Evolutionary conservation across 225 moss, liverwort and hornwort genomes (phyloP).

Genomic region (Marchantia paleacea): DNA sequence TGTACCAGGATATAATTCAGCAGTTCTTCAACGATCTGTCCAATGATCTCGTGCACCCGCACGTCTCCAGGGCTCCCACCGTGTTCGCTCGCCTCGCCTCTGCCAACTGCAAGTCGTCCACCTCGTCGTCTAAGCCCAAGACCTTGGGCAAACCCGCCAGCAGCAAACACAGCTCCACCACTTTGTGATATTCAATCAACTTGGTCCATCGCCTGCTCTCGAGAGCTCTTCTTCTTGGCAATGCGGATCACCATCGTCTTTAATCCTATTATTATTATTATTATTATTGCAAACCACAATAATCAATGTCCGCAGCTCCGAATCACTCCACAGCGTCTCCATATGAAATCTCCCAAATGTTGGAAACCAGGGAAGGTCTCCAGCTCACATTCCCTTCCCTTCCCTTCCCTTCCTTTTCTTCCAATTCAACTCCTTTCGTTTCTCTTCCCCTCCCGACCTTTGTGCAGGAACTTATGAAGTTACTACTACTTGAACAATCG

Average conservation of each 20-base stretch:
- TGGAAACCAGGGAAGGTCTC: too few relatives aligned
- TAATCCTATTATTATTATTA: too few relatives aligned
- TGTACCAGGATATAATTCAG: conserved; percentile 46
- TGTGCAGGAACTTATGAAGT: not conserved
- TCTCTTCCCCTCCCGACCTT: not conserved
- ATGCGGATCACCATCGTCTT: too few relatives aligned
- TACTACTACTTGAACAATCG: not conserved
- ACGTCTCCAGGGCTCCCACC: conserved; percentile 36
- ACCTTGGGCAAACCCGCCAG: not conserved
- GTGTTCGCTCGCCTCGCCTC: conserved; percentile 44
- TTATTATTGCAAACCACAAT: too few relatives aligned
- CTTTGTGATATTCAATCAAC: not conserved
- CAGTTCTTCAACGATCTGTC: conserved; percentile 50
- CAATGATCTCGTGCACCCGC: conserved; percentile 27
- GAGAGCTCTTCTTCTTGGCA: not conserved
- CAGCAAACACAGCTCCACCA: not conserved
- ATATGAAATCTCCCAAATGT: not conserved
- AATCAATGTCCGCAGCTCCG: too few relatives aligned
- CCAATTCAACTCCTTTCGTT: not conserved
- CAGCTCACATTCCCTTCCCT: not conserved
- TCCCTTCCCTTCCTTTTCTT: not conserved
- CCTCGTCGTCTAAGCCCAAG: not conserved
- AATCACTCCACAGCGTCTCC: not conserved
- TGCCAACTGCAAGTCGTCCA: not conserved
- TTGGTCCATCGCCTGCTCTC: not conserved